Base-by-base conservation (phyloP, 345 rosid species). In the Bruguiera sexangula region DNA sequence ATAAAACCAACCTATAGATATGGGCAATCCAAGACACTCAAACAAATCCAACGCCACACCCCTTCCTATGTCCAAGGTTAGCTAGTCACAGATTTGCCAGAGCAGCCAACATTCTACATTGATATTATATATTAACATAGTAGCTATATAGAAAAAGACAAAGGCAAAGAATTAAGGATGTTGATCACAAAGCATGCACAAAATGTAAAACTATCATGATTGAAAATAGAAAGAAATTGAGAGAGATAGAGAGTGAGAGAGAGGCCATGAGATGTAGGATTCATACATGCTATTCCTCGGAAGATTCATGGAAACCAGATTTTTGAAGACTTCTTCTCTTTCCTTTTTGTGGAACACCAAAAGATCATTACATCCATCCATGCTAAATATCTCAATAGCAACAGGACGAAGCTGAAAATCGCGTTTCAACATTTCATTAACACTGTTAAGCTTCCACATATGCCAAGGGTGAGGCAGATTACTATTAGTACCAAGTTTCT, bases 381-480 rank as follows among this genome's bases (percentile, higher is more conserved):
- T 92, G 82, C 99, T 95, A 81, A 95, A 95, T 81, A 95, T 81
- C 87, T 95, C 99, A 82, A 95, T 75, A 63, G 99, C 96, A 79
- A 95, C 99, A 20, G 99, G 99, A 66, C 99, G 98, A 63, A 95
- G 82, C 88, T 95, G 99, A 84, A 89, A 95, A 81, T 95, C 99
- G 66, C 99, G 98, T 83, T 92, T 92, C 82, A 92, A 83, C 73
- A 95, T 84, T 84, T 95, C 99, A 73, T 92, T 97, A 77, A 95
- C 94, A 64, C 89, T 89, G 69, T 89, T 77, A 72, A 95, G 92
- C 85, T 95, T 95, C 99, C 99, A 95, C 99, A 92, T 92, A 73
- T 75, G 92, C 98, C 98, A 92, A 61, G 87, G 90, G 78, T 95
- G 99, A 59, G 96, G 94, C 69, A 96, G 73, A 80, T 86, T 96